Base-by-base conservation (phyloP, 2,329 filamentous ascomycete genomes). In the Alternaria gaisen region DNA sequence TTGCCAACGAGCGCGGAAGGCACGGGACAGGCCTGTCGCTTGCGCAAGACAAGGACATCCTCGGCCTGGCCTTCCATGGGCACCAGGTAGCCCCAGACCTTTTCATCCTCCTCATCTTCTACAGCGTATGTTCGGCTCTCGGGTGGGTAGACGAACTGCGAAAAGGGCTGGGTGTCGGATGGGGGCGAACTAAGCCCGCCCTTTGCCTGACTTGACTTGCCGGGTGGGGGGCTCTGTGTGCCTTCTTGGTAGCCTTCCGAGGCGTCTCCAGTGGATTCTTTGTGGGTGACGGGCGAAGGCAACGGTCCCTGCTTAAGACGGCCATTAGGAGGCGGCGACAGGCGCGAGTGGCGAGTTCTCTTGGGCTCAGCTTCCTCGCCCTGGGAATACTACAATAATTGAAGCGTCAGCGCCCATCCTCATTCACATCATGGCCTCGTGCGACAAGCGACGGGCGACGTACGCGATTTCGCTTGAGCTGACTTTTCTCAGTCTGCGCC, bases 41-140 rank as follows among this genome's bases (percentile, higher is more conserved):
- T 92, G 79, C 87, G 90, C 77, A 99, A 79, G 8, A 96, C 91
- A 80, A 97, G 78, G 5, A 85, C 79, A 77, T 91, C 81, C 79
- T 88, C 90, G 55, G 90, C 88, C 65, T 86, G 87, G 53, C 86
- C 85, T 73, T 94, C 90, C 24, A 97, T 82, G 2, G 94, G 93
- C 55, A 97, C 87, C 5, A 99, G 83, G 73, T 98, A 99, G 12
- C 96, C 96, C 95, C 95, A 99, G 1, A 98, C 93, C 9, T 93
- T 93, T 76, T 97, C 91, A 46, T 87, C 86, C 59, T 86, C 87
- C 80, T 97, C 93, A 74, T 97, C 91, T 64, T 94, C 87, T 4
- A 96, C 91, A 58, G 97, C 93, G 65, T 94, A 91, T 11, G 89
- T 89, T 47, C 94, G 85, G 26, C 87, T 86, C 60, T 87, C 83